Conservation (phyloP, 768 basidiomycete species). For the Auriscalpium vulgare region DNA sequence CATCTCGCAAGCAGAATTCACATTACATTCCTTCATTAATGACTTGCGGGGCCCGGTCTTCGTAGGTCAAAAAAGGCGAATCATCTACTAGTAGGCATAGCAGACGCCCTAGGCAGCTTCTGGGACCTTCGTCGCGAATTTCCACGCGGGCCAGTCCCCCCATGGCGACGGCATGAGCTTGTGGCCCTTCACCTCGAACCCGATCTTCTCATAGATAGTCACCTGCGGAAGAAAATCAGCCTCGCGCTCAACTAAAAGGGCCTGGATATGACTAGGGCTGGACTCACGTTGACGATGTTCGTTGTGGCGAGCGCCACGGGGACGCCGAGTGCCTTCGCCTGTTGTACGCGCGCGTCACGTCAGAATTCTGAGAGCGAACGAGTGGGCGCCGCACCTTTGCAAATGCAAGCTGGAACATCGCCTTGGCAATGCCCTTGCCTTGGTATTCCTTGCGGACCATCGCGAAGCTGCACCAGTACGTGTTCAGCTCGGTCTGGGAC, state of each 20-base stretch:
- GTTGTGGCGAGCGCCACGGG: slow-evolving; percentile 6
- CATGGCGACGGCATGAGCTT: slow-evolving; percentile 12
- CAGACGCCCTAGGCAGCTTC: too few relatives aligned
- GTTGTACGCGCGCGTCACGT: too few relatives aligned
- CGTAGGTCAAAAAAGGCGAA: too few relatives aligned
- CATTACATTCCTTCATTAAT: too few relatives aligned
- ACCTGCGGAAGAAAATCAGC: slow-evolving; percentile 1
- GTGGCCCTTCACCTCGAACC: slow-evolving; percentile 8
- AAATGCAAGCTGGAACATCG: slow-evolving; percentile 5
- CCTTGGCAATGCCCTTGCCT: slow-evolving; percentile 6
- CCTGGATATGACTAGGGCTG: background rate
- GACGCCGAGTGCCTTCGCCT: background rate
- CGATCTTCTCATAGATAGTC: slow-evolving; percentile 13
- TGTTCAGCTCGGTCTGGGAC: slow-evolving; percentile 1
- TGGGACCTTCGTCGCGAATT: background rate
- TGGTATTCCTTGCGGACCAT: slow-evolving; percentile 13
- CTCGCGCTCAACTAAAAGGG: background rate
- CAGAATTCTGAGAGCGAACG: too few relatives aligned
- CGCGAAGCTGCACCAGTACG: slow-evolving; percentile 14
- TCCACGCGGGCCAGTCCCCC: slow-evolving; percentile 14
- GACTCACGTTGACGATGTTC: background rate
- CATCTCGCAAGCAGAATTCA: too few relatives aligned
- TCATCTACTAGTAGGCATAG: too few relatives aligned
- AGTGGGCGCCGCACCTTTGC: slow-evolving; percentile 1
- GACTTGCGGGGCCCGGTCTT: too few relatives aligned